Evolutionary conservation across 768 basidiomycete genomes (phyloP), one percentile per base, ranked within the genome.

Genomic region (Amylocystis lapponica): DNA sequence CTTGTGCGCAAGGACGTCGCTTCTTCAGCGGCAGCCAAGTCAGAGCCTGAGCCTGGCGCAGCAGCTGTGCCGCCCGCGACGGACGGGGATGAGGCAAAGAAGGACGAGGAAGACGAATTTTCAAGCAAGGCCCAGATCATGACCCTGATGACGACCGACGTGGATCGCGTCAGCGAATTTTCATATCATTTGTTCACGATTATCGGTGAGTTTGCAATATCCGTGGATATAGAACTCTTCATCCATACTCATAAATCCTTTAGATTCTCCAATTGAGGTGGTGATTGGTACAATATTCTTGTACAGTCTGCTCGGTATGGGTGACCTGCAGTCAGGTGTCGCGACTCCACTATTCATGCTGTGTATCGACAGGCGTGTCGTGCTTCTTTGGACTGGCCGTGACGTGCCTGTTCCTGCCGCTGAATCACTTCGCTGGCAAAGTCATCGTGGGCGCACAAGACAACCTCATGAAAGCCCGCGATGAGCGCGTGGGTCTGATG

Each of bases 91-190:
- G 78, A 80, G 44, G 73, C 76, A 19, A 79, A 81, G 50, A 78
- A 78, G 8, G 81, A 82, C 56, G 76, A 64, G 20, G 63, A 65
- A 23, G 71, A 66, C n/a, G 74, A 71, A 13, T 76, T 78, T 49
- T 69, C 67, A 21, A 74, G 71, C 44, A 79, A 79, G 54, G 68
- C 71, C n/a, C 76, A 95, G 65, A 81, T 96, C 54, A 93, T 95
- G 91, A 94, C 88, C 2, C 75, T 95, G 22, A 93, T 95, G 87
- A 94, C 92, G 5, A 92, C 90, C 5, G 92, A 96, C 52, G 89
- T 93, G 22, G 90, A 94, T 60, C 76, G 92, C 42, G 83, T 94
- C 48, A 80, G 83, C 60, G 88, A 94, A 39, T 88, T 94, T 55
- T 66, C 80, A 1, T 86, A 80, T 79, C 84, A 90, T 58, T 51